Evolutionary conservation across 495 filamentous ascomycete genomes (phyloP).

Genomic region (Cercophora sp.): DNA sequence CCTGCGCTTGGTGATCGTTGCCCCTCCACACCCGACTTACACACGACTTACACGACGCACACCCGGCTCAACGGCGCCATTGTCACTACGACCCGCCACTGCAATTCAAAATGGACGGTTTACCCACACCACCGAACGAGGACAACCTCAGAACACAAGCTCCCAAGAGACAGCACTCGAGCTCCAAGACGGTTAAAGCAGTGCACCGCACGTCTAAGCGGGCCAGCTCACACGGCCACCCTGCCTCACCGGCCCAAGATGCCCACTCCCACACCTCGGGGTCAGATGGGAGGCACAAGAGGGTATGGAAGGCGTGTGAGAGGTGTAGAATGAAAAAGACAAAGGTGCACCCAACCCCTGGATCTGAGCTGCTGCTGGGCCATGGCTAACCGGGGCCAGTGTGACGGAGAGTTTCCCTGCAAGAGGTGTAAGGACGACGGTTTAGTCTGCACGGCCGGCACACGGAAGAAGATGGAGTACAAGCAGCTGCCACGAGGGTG

Average conservation of each 20-base stretch:
- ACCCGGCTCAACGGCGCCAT: background rate
- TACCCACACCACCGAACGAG: conserved; percentile 46
- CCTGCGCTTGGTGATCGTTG: background rate
- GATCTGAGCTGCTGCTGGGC: too few relatives aligned
- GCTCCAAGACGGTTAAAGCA: conserved; percentile 29
- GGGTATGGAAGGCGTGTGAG: conserved; percentile 69
- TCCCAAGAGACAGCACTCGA: conserved; percentile 20
- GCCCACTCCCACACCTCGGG: conserved; percentile 23
- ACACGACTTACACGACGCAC: conserved; percentile 6
- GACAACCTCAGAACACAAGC: conserved; percentile 32
- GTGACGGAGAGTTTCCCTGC: conserved; percentile 64
- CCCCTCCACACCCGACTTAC: conserved; percentile 12
- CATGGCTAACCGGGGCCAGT: conserved; percentile 43
- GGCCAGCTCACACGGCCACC: conserved; percentile 27
- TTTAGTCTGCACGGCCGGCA: conserved; percentile 53
- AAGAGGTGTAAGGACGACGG: conserved; percentile 63
- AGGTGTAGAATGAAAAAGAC: conserved; percentile 70
- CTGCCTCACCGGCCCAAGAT: conserved; percentile 25
- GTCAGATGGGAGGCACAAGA: conserved; percentile 52
- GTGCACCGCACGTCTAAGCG: conserved; percentile 27
- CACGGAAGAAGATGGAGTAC: conserved; percentile 56
- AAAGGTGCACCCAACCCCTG: too few relatives aligned
- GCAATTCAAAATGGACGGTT: conserved; percentile 39
- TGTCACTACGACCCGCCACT: background rate
- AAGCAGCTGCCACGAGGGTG: conserved; percentile 55